A percentile compares a stretch with the other conserved stretches of the same genome.
Conservation (phyloP, 768 basidiomycete species). For the Xerocomus spinulosus region DNA sequence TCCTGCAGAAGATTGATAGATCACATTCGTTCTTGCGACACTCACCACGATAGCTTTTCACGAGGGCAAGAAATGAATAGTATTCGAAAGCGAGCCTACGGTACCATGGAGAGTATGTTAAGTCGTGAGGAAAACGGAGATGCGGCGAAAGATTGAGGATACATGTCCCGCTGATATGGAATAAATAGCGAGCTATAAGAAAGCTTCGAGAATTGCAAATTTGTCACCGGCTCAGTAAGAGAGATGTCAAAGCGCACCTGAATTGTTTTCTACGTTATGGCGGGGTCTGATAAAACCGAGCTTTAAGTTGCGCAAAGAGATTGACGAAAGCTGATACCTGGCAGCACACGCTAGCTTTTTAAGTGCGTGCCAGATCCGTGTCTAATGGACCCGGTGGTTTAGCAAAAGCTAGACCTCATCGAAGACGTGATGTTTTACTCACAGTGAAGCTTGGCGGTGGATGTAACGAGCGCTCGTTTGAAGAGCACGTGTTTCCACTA, state of each 20-base stretch:
- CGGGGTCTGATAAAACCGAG: conserved; percentile 15
- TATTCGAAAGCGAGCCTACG: conserved; percentile 5
- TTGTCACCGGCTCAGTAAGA: background rate
- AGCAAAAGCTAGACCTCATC: background rate
- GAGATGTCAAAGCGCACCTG: conserved; percentile 17
- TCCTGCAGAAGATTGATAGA: too few species aligned
- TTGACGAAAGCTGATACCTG: conserved; percentile 14
- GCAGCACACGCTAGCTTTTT: conserved; percentile 8
- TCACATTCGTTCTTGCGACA: background rate
- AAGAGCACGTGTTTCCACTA: background rate
- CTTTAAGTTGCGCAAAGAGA: conserved; percentile 11
- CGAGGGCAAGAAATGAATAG: background rate
- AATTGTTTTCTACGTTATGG: conserved; percentile 14
- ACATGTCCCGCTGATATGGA: background rate
- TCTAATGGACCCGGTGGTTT: conserved; percentile 6
- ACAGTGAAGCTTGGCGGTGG: conserved; percentile 11
- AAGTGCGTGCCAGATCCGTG: conserved; percentile 16
- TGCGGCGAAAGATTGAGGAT: background rate
- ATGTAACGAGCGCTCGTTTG: conserved; percentile 9
- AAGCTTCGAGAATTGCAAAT: conserved; percentile 6
- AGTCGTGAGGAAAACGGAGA: background rate
- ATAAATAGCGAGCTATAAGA: conserved; percentile 10
- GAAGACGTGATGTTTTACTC: conserved; percentile 6
- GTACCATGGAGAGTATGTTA: background rate
- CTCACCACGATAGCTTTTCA: conserved; percentile 6